Conservation (phyloP, 2,329 filamentous ascomycete species). For the Clonostachys rosea region DNA sequence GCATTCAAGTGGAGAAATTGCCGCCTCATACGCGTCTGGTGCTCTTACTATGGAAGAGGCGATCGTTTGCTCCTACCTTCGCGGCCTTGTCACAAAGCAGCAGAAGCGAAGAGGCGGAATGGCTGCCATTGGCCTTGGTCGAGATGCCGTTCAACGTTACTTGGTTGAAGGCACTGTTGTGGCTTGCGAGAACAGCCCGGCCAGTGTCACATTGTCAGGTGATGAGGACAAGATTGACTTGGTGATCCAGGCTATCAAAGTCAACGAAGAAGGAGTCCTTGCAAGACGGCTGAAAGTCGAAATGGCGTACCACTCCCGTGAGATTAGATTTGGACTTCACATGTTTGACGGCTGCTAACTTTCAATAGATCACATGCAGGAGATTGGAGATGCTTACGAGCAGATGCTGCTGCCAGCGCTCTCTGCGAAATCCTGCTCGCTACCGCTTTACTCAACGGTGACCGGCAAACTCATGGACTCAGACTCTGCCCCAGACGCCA, state of each 20-base stretch:
- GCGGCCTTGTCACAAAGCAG: conserved; percentile 9
- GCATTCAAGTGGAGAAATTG: conserved; percentile 34
- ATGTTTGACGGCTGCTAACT: not conserved
- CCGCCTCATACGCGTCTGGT: conserved; percentile 29
- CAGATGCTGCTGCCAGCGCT: conserved; percentile 5
- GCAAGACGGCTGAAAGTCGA: conserved; percentile 24
- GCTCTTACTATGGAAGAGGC: conserved; percentile 12
- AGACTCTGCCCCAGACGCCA: conserved; percentile 1
- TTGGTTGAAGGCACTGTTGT: conserved; percentile 12
- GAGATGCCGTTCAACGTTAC: conserved; percentile 19
- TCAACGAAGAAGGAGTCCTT: conserved; percentile 15
- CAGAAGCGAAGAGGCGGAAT: conserved; percentile 6
- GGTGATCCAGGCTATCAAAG: conserved; percentile 13
- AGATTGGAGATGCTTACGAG: conserved; percentile 8
- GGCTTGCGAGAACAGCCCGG: not conserved
- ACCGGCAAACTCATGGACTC: not conserved
- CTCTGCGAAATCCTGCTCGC: not conserved
- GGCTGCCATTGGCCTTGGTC: conserved; percentile 6
- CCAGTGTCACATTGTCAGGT: not conserved
- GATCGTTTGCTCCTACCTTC: conserved; percentile 1
- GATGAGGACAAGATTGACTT: not conserved
- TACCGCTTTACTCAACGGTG: conserved; percentile 4
- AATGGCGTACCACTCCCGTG: conserved; percentile 22
- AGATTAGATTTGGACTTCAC: not conserved
- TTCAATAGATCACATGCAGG: conserved; percentile 22